Evolutionary conservation across 2,329 filamentous ascomycete genomes (phyloP).

Genomic region (Cephalotrichum gorgonifer): DNA sequence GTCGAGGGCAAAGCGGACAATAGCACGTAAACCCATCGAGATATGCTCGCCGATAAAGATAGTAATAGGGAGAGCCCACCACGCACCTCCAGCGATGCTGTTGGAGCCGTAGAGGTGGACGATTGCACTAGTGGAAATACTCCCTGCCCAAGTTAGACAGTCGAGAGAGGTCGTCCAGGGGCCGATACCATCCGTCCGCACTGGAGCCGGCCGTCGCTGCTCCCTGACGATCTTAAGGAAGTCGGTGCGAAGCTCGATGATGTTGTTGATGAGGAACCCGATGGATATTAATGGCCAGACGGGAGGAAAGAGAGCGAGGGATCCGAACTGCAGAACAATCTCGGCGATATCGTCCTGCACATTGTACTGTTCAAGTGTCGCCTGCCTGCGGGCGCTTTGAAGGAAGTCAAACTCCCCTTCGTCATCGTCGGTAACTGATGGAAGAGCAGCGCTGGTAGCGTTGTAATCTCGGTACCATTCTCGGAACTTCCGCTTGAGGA

Average conservation of each 20-base stretch:
- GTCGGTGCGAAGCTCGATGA: conserved; percentile 67
- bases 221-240: conserved; percentile 68
- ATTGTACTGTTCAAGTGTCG: conserved; percentile 58
- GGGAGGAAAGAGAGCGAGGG: conserved; percentile 62
- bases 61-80: conserved; percentile 56
- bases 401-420: conserved; percentile 56
- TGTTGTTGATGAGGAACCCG: conserved; percentile 67
- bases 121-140: conserved; percentile 60
- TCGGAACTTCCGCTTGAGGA: conserved; percentile 49
- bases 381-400: conserved; percentile 52
- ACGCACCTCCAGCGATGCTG: conserved; percentile 42
- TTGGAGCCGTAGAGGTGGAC: conserved; percentile 61
- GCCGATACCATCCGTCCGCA: conserved; percentile 62
- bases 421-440: conserved; percentile 42
- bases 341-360: conserved; percentile 65
- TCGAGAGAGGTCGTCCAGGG: conserved; percentile 61
- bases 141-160: conserved; percentile 63
- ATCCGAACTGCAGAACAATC: conserved; percentile 65
- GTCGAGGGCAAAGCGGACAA: conserved; percentile 24
- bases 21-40: conserved; percentile 49
- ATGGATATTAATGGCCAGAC: conserved; percentile 67
- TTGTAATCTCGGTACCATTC: conserved; percentile 32
- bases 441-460: conserved; percentile 27
- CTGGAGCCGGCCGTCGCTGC: conserved; percentile 59
- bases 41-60: conserved; percentile 67